These are phyloP conservation scores for Fomitopsis betulina DNA, from an alignment of 1,284 basidiomycete genomes.

Conservation along the genomic window DNA sequence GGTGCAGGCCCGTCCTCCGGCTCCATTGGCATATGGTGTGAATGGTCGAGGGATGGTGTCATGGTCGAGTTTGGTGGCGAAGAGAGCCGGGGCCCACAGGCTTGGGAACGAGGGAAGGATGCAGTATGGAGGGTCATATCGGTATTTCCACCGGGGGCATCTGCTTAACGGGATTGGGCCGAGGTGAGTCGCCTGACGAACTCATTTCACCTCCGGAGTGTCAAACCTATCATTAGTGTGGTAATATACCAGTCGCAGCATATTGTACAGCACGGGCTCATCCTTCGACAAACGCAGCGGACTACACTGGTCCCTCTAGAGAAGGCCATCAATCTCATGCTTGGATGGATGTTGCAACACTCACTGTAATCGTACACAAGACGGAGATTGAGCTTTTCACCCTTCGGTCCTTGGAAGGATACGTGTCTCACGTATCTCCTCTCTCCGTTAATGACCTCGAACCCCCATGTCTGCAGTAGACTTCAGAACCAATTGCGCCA, in stretches of 20 bases:
- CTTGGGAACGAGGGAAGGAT: slow-evolving; percentile 82
- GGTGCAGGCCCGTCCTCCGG: slow-evolving; percentile 75
- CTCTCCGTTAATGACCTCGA: slow-evolving; percentile 56
- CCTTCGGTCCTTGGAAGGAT: slow-evolving; percentile 58
- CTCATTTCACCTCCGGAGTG: slow-evolving; percentile 10
- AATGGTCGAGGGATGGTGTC: slow-evolving; percentile 78
- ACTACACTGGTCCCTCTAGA: slow-evolving; percentile 3
- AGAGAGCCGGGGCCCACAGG: slow-evolving; percentile 70
- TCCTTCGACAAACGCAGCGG: neutral
- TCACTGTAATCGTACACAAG: slow-evolving; percentile 67
- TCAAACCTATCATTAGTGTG: slow-evolving; percentile 5
- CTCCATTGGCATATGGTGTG: slow-evolving; percentile 89
- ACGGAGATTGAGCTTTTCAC: slow-evolving; percentile 51
- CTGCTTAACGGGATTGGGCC: neutral
- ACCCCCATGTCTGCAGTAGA: slow-evolving; percentile 58
- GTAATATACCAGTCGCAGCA: neutral
- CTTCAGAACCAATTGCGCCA: neutral
- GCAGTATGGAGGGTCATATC: slow-evolving; percentile 73
- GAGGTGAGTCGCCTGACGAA: slow-evolving; percentile 7
- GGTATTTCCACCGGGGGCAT: slow-evolving; percentile 44
- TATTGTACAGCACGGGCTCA: neutral
- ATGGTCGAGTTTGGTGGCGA: slow-evolving; percentile 82
- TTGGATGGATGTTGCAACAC: slow-evolving; percentile 6
- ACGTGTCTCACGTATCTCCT: slow-evolving; percentile 59
- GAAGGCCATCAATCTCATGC: neutral